These are phyloP conservation scores for Coemansia sp. DNA, from an alignment of 192 early-diverging fungal genomes.

Conservation along the genomic window DNA sequence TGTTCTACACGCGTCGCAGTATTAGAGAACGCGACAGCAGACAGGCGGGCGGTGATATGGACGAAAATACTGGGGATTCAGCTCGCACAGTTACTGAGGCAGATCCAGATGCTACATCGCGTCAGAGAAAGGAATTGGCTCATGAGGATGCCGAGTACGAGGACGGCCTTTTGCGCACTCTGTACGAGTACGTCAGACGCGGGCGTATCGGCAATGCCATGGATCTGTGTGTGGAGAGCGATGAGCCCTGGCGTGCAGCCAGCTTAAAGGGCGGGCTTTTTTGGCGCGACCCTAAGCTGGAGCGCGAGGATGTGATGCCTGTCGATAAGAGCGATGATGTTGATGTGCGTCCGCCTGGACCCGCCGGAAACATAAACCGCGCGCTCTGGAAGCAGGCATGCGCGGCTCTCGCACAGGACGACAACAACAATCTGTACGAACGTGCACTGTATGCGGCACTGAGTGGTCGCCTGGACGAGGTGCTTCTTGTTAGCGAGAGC, in stretches of 20 bases:
- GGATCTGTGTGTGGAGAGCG: conserved; percentile 66
- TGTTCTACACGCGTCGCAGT: conserved; percentile 49
- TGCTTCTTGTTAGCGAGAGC: conserved; percentile 65
- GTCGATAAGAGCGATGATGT: conserved; percentile 8
- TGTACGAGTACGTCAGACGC: conserved; percentile 75
- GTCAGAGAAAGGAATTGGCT: conserved; percentile 27
- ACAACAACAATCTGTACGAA: conserved; percentile 59
- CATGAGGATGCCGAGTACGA: conserved; percentile 51
- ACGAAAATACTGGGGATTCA: not conserved
- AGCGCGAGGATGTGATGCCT: conserved; percentile 17
- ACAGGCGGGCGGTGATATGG: not conserved
- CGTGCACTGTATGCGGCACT: conserved; percentile 75
- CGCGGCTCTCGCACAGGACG: conserved; percentile 42
- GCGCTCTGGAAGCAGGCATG: conserved; percentile 46
- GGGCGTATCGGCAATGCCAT: conserved; percentile 63
- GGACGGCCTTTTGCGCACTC: conserved; percentile 55
- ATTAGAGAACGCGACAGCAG: conserved; percentile 23
- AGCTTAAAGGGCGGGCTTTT: conserved; percentile 64
- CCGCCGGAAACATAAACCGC: conserved; percentile 45
- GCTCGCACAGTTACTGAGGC: conserved; percentile 28
- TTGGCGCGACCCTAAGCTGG: conserved; percentile 52
- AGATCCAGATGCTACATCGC: conserved; percentile 36
- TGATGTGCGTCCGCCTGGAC: conserved; percentile 19
- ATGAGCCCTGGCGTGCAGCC: conserved; percentile 80
- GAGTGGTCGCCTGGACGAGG: conserved; percentile 69